Conservation (phyloP, 2,329 filamentous ascomycete species). For the Fusarium penzigii region DNA sequence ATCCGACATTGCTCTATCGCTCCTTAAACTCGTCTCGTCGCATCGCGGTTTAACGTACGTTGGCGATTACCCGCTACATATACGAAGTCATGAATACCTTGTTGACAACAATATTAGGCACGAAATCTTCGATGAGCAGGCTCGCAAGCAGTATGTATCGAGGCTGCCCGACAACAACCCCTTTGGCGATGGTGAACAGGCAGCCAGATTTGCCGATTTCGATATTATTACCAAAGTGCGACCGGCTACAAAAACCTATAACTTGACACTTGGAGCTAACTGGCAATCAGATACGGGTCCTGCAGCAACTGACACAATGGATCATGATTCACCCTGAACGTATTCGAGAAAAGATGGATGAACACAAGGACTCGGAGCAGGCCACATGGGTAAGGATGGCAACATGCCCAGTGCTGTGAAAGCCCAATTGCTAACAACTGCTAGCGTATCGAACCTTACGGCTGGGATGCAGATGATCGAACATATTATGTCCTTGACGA, state of each 20-base stretch:
- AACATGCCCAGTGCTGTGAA: constrained; percentile 31
- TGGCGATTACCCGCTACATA: neutral
- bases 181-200: constrained; percentile 75
- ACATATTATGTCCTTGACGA: constrained; percentile 92
- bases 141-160: constrained; percentile 81
- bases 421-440: constrained; percentile 14
- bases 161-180: constrained; percentile 81
- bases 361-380: constrained; percentile 79
- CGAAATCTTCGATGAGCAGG: constrained; percentile 92
- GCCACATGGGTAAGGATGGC: constrained; percentile 71
- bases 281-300: constrained; percentile 60
- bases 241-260: neutral
- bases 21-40: constrained; percentile 92
- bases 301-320: constrained; percentile 90
- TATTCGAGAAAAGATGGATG: constrained; percentile 82
- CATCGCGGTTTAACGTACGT: constrained; percentile 89
- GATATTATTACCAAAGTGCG: constrained; percentile 77
- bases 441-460: constrained; percentile 76
- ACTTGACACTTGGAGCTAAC: neutral
- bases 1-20: constrained; percentile 77
- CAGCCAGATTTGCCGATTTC: constrained; percentile 76
- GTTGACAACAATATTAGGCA: constrained; percentile 50
- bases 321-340: constrained; percentile 84
- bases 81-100: neutral
- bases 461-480: constrained; percentile 86